Conservation (phyloP, 2,329 filamentous ascomycete species). For the Fusarium longipes region DNA sequence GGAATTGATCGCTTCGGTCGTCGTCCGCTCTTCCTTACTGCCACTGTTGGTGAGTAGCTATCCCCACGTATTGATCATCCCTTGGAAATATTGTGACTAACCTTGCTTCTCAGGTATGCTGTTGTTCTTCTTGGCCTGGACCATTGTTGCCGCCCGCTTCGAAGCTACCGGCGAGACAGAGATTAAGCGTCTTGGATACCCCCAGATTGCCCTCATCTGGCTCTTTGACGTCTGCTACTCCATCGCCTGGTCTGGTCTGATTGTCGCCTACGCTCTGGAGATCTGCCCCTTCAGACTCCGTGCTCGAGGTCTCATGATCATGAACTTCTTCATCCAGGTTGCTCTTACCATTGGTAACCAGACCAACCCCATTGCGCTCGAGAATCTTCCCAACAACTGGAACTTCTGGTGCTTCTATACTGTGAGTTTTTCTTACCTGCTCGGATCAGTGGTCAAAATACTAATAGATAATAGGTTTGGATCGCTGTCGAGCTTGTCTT, state of each 20-base stretch:
- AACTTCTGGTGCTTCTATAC: slow-evolving; percentile 75
- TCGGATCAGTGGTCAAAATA: accelerated
- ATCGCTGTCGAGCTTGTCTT: slow-evolving; percentile 64
- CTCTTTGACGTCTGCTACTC: slow-evolving; percentile 69
- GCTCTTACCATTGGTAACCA: slow-evolving; percentile 70
- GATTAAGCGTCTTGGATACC: slow-evolving; percentile 57
- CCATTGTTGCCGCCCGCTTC: slow-evolving; percentile 19
- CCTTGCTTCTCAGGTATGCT: slow-evolving; percentile 53
- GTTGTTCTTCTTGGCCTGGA: slow-evolving; percentile 30
- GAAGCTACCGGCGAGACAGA: slow-evolving; percentile 7
- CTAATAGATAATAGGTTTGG: slow-evolving; percentile 13
- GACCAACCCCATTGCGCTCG: slow-evolving; percentile 73
- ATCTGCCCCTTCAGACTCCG: slow-evolving; percentile 69
- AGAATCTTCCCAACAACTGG: slow-evolving; percentile 69
- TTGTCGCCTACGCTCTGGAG: slow-evolving; percentile 68
- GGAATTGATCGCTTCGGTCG: slow-evolving; percentile 54
- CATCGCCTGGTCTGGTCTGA: slow-evolving; percentile 68
- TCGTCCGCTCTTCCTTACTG: slow-evolving; percentile 64
- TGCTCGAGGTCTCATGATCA: slow-evolving; percentile 70
- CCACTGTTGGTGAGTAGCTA: slow-evolving; percentile 47
- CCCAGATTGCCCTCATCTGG: slow-evolving; percentile 70
- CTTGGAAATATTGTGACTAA: not conserved
- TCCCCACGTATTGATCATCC: accelerated
- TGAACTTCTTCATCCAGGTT: slow-evolving; percentile 73
- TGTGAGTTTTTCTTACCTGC: slow-evolving; percentile 33